Evolutionary conservation across 1,284 basidiomycete species (phyloP).

Genomic region (Vanrija humicola): DNA sequence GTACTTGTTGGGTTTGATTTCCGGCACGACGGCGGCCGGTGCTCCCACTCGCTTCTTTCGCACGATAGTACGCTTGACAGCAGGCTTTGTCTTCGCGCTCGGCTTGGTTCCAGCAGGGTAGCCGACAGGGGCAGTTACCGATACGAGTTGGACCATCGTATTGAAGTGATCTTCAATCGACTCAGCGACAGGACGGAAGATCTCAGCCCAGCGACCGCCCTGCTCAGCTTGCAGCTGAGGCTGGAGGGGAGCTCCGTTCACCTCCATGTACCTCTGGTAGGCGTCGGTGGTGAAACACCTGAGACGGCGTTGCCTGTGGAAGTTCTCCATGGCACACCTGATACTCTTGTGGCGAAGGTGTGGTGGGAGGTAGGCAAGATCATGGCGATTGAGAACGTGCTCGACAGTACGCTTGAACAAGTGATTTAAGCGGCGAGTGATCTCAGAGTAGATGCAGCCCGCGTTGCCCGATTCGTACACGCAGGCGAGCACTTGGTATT

Average conservation of each 20-base stretch:
- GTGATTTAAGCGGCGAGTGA: slow-evolving; percentile 15
- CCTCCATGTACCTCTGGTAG: slow-evolving; percentile 25
- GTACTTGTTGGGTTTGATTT: slow-evolving; percentile 17
- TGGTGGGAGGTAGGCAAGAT: slow-evolving; percentile 23
- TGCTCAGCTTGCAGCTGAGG: slow-evolving; percentile 8
- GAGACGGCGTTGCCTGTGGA: slow-evolving; percentile 33
- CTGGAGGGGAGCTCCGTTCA: slow-evolving; percentile 18
- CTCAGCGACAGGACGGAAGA: slow-evolving; percentile 12
- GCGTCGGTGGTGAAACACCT: slow-evolving; percentile 23
- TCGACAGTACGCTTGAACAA: slow-evolving; percentile 36
- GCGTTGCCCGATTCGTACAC: slow-evolving; percentile 17
- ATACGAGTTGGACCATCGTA: not conserved
- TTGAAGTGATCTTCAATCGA: slow-evolving; percentile 6
- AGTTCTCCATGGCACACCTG: slow-evolving; percentile 30
- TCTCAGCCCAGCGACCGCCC: slow-evolving; percentile 27
- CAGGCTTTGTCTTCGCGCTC: too few species aligned
- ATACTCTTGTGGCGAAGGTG: slow-evolving; percentile 28
- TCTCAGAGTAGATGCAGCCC: slow-evolving; percentile 26
- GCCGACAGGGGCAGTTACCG: slow-evolving; percentile 4
- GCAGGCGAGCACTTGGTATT: slow-evolving; percentile 24
- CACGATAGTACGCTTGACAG: too few species aligned
- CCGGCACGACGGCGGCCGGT: not conserved
- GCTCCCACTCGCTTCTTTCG: not conserved
- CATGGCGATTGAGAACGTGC: slow-evolving; percentile 28
- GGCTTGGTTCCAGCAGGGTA: not conserved